Conservation (phyloP, 345 rosid species). For the Lepidium didymum region DNA sequence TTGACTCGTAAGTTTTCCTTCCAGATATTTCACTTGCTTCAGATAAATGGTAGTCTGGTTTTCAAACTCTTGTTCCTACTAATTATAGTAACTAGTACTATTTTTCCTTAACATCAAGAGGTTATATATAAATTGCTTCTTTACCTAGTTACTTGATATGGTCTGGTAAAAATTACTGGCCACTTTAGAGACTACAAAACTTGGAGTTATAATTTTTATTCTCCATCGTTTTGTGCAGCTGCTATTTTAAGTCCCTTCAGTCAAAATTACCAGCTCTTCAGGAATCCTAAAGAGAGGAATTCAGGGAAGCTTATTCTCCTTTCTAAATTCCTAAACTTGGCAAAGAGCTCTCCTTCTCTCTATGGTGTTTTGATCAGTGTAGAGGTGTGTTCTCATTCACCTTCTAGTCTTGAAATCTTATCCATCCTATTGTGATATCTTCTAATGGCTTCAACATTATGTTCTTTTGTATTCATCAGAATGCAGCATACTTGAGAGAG, state of each 20-base stretch:
- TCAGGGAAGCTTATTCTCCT: conserved; percentile 42
- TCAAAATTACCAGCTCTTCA: conserved; percentile 3
- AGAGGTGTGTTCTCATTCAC: conserved; percentile 49
- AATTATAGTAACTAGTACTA: neutral
- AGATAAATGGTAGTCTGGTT: neutral
- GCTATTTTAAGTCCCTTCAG: conserved; percentile 42
- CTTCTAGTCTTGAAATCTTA: neutral
- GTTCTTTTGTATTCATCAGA: conserved; percentile 27
- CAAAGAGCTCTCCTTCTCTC: conserved; percentile 47
- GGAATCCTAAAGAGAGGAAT: conserved; percentile 50
- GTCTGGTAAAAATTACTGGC: neutral
- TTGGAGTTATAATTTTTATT: neutral
- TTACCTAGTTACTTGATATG: neutral
- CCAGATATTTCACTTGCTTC: neutral
- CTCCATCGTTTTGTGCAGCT: conserved; percentile 37
- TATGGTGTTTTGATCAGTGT: conserved; percentile 61
- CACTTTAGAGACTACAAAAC: neutral
- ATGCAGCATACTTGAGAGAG: conserved; percentile 56
- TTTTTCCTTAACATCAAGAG: neutral
- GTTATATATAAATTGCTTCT: neutral
- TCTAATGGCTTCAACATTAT: neutral
- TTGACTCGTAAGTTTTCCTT: conserved; percentile 50
- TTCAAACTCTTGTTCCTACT: neutral
- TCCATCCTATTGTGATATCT: neutral
- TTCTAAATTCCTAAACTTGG: conserved; percentile 53